Evolutionary conservation across 257 asterid species (phyloP).

Genomic region (Ocimum tenuiflorum): DNA sequence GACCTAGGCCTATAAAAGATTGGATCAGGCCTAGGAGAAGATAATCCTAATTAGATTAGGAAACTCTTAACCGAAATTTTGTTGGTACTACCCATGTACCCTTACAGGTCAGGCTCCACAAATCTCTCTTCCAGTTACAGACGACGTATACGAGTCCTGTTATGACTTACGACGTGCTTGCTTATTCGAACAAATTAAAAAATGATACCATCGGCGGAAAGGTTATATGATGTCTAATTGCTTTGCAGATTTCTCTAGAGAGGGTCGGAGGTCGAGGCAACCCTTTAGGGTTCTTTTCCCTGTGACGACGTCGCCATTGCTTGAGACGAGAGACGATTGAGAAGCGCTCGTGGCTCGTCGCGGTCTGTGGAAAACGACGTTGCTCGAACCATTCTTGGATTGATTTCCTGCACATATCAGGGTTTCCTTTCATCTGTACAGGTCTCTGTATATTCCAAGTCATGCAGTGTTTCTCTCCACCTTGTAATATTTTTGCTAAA

Average conservation of each 20-base stretch:
- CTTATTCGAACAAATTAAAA: not conserved
- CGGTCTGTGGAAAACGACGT: not conserved
- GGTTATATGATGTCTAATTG: not conserved
- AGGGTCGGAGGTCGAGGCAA: slow-evolving; percentile 22
- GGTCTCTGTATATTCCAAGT: slow-evolving; percentile 16
- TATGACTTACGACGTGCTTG: too few relatives aligned
- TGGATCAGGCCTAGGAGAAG: too few relatives aligned
- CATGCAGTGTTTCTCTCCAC: not conserved
- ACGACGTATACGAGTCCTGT: too few relatives aligned
- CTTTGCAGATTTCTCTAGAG: slow-evolving; percentile 42
- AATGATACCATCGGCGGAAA: too few relatives aligned
- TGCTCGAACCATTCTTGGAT: not conserved
- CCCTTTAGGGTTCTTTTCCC: slow-evolving; percentile 16
- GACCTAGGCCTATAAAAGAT: too few relatives aligned
- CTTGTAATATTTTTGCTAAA: not conserved
- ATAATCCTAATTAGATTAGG: too few relatives aligned
- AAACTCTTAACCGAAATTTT: too few relatives aligned
- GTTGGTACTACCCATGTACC: too few relatives aligned
- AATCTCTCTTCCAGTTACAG: too few relatives aligned
- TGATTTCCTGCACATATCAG: slow-evolving; percentile 7
- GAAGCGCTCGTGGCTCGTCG: not conserved
- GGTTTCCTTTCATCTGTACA: slow-evolving; percentile 15
- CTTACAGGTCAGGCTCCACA: too few relatives aligned
- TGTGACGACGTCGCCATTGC: slow-evolving; percentile 5
- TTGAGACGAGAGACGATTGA: not conserved